Evolutionary conservation across 257 asterid species (phyloP), one percentile per base, ranked within the genome.

Genomic region (Linderniella brevidens): DNA sequence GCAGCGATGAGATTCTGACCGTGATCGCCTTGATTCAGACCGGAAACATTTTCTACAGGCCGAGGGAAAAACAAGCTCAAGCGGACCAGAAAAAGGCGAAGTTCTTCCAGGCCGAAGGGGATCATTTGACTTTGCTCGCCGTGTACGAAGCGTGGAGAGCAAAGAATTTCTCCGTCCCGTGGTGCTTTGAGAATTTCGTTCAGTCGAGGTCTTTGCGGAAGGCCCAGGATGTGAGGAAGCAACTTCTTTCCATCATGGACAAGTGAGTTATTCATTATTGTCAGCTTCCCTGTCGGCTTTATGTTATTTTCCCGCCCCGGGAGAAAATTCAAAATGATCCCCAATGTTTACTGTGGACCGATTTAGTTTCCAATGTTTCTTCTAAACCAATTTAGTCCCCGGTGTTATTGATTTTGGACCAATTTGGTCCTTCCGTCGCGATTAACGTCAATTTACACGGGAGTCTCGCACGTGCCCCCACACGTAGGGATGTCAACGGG

Each of bases 141-240:
- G 92, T 79, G 14, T 79, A 79, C 48, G 86, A 79, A 53, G 86
- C 92, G 15, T 79, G 92, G 92, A 79, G 76, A 46, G 92, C 86
- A 0, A 70, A 70, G 29, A 76, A 76, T 45, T 79, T 79, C 60
- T 79, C 82, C 8, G 82, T 74, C 5, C 92, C 82, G 0, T 76
- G 86, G 92, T 79, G 92, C 61, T 79, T 70, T 60, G 92, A 76
- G 59, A 79, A 79, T 54, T 79, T 76, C 53, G 77, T 79, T 12
- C 86, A 79, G 64, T 57, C 76, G 5, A 56, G 78, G 37, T 76
- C 86, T 4, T 58, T 79, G 54, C 65, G 82, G 65, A 66, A 79
- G 58, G 86, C 80, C 8, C 86, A 70, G 39, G 92, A 79, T 60
- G 80, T 79, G 39, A 70, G 92, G 58, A 76, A 79, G 43, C 82